Base-by-base conservation (phyloP, 2,329 filamentous ascomycete species). In the Diaporthe sp. region DNA sequence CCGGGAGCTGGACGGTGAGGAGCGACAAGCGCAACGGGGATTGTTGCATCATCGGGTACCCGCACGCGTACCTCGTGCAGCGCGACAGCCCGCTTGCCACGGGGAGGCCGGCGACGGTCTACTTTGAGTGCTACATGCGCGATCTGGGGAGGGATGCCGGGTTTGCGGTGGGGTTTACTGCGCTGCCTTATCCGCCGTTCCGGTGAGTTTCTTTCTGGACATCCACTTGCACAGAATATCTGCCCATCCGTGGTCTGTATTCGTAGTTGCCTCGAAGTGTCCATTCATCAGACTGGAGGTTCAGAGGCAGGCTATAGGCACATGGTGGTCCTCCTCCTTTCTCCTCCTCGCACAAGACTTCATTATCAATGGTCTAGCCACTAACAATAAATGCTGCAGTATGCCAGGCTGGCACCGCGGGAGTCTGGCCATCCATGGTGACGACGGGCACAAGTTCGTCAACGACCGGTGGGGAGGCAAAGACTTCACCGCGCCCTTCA, bases 401-500 rank as follows among this genome's bases (percentile, higher is more conserved):
- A 88, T 96, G 76, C 94, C 94, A 0, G 94, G 94, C 2, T 96
- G 94, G 94, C 93, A 97, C 81, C 89, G 94, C 46, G 94, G 90
- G 25, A 93, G 91, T 77, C 80, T 96, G 19, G 94, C 88, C 1
- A 91, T 96, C n/a, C 94, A 96, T 82, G 92, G 93, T 62, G 94
- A 96, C 82, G 94, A 96, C 82, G 94, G 94, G 0, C 89, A 93
- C 79, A 90, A 90, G 82, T 97, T 93, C 82, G 88, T 95, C 79
- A 95, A 95, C 81, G 93, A 96, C 82, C 88, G 88, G 10, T 93
- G 90, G 87, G 94, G 94, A 31, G 94, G 94, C 25, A 90, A 90
- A 77, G 87, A 91, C 74, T 96, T 96, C 77, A 92, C 92, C 0
- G 79, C 82, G 13, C 87, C 91, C 7, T 95, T 95, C 81, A 82